A percentile compares a stretch with the other conserved stretches of the same genome.
These are phyloP conservation scores for Nyssa sinensis DNA, from an alignment of 148 eudicot species.

Conservation along the genomic window DNA sequence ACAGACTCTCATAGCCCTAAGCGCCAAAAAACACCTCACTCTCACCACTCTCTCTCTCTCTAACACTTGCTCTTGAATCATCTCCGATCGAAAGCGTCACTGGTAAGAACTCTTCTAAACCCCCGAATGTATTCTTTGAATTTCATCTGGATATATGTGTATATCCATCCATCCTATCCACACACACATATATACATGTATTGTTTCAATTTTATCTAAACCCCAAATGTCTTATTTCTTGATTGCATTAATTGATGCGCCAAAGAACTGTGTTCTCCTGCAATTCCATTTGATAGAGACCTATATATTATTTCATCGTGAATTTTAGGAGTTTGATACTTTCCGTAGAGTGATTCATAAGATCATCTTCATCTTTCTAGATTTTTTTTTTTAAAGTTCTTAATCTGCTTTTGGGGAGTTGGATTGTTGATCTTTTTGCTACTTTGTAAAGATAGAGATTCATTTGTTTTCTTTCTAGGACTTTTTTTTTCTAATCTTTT, in stretches of 20 bases:
- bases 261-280: background rate
- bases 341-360: background rate
- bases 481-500: background rate
- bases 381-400: background rate
- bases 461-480: background rate
- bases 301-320: background rate
- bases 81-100: slow-evolving; percentile 18
- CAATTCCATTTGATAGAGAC: background rate
- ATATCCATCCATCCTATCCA: no score
- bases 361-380: slow-evolving; percentile 6
- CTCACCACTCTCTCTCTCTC: slow-evolving; percentile 13
- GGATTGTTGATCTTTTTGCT: background rate
- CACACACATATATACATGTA: no score
- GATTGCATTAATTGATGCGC: background rate
- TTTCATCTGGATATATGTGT: no score
- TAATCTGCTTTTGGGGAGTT: background rate
- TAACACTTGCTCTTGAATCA: slow-evolving; percentile 8
- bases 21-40: slow-evolving; percentile 27
- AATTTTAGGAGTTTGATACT: background rate
- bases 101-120: slow-evolving; percentile 15
- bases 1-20: slow-evolving; percentile 23
- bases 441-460: background rate
- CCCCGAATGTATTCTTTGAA: no score
- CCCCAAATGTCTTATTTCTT: background rate
- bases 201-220: background rate